Evolutionary conservation across 306 rosid genomes (phyloP).

Genomic region (Hippophae gyantsensis): DNA sequence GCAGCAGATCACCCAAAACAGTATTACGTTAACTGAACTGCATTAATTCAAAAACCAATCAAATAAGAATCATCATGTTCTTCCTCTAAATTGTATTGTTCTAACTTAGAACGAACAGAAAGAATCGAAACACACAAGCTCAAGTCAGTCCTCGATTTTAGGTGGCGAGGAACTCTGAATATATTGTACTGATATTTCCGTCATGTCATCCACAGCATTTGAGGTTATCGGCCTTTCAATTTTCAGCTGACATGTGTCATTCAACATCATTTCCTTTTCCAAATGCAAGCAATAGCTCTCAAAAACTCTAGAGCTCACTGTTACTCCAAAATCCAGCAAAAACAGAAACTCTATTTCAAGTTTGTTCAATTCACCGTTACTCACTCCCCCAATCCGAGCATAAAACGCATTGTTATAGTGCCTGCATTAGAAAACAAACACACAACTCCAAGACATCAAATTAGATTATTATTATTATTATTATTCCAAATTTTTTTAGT

Average conservation of each 20-base stretch:
- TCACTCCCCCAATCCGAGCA: constrained; percentile 79
- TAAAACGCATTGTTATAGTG: constrained; percentile 74
- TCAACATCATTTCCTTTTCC: constrained; percentile 56
- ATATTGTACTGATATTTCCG: constrained; percentile 48
- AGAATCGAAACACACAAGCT: neutral
- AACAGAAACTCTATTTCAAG: constrained; percentile 78
- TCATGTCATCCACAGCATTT: constrained; percentile 32
- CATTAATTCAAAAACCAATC: too few species aligned
- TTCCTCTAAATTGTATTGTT: too few species aligned
- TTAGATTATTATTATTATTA: neutral
- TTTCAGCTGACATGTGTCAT: constrained; percentile 32
- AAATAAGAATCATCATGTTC: too few species aligned
- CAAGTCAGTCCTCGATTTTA: constrained; percentile 25
- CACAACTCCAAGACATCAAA: neutral
- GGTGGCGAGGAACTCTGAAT: constrained; percentile 39
- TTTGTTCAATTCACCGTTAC: constrained; percentile 68
- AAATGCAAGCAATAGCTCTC: constrained; percentile 72
- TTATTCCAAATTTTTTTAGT: neutral
- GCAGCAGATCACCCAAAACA: too few species aligned
- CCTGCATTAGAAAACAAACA: constrained; percentile 26
- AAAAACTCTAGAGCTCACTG: constrained; percentile 55
- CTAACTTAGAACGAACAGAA: too few species aligned
- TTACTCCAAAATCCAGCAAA: constrained; percentile 69
- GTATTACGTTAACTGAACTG: too few species aligned
- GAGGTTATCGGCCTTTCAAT: constrained; percentile 42